These are phyloP conservation scores for Coemansia sp. DNA, from an alignment of 192 early-diverging fungal species.

Conservation along the genomic window DNA sequence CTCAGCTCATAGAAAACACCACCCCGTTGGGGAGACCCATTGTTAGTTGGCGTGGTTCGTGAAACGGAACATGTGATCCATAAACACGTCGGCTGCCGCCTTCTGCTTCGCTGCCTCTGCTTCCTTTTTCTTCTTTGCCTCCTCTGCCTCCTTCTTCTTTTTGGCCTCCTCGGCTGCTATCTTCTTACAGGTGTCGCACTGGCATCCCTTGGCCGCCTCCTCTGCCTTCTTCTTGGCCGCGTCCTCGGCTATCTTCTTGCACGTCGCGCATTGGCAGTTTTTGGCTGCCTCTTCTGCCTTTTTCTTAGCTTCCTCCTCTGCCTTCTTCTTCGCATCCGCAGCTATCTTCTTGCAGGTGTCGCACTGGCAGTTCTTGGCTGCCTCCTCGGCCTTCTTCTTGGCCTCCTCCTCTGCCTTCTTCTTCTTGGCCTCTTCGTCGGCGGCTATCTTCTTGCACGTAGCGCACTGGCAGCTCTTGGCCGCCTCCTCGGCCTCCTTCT, in stretches of 20 bases:
- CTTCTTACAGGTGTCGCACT: slow-evolving; percentile 1
- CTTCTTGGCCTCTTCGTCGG: neutral
- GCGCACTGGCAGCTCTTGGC: slow-evolving; percentile 6
- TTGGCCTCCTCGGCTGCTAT: slow-evolving; percentile 9
- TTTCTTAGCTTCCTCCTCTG: neutral
- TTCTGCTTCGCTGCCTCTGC: slow-evolving; percentile 11
- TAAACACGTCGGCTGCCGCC: slow-evolving; percentile 19
- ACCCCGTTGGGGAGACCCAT: too few species aligned
- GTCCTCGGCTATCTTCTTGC: slow-evolving; percentile 9
- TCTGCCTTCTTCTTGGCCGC: slow-evolving; percentile 12
- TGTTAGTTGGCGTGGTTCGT: slow-evolving; percentile 1
- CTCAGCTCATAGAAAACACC: too few species aligned
- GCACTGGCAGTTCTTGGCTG: slow-evolving; percentile 11
- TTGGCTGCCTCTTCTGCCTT: slow-evolving; percentile 7
- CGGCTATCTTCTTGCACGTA: slow-evolving; percentile 3
- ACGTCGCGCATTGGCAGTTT: neutral
- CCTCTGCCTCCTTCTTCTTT: slow-evolving; percentile 2
- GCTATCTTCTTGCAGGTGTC: neutral
- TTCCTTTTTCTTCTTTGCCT: slow-evolving; percentile 17
- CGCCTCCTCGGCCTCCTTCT: slow-evolving; percentile 8
- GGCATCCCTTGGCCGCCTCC: neutral
- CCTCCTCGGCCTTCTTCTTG: slow-evolving; percentile 22
- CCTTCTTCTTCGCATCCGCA: slow-evolving; percentile 13
- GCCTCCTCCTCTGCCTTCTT: slow-evolving; percentile 8
- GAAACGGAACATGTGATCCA: slow-evolving; percentile 17